phyloP scores from a whole-genome alignment of 176 grass and related monocot species.

The Zea luxurians region DNA sequence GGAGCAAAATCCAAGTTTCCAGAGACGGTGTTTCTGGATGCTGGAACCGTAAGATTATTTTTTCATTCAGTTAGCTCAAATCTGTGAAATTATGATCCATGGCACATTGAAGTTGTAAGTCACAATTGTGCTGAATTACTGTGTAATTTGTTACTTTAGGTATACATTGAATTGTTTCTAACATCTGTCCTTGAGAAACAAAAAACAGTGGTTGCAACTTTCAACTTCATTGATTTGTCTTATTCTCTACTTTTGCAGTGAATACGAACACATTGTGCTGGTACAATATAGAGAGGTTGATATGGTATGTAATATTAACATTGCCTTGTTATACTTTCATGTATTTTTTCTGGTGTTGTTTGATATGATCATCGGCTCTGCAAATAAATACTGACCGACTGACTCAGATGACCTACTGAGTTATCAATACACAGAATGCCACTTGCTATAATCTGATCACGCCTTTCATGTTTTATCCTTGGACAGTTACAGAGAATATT shows the following conservation, averaged over 20 bases:
- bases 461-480: not conserved
- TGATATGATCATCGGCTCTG: slow-evolving; percentile 19
- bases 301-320: slow-evolving; percentile 63
- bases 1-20: slow-evolving; percentile 87
- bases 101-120: not conserved
- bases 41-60: slow-evolving; percentile 75
- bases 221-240: slow-evolving; percentile 9
- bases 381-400: slow-evolving; percentile 19
- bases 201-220: slow-evolving; percentile 13
- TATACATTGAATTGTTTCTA: slow-evolving; percentile 16
- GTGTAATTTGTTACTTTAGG: slow-evolving; percentile 3
- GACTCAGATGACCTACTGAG: slow-evolving; percentile 13
- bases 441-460: not conserved
- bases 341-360: slow-evolving; percentile 18
- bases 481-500: slow-evolving; percentile 9
- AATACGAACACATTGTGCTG: slow-evolving; percentile 88
- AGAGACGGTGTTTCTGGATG: slow-evolving; percentile 95
- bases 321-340: slow-evolving; percentile 28
- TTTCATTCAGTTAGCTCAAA: slow-evolving; percentile 35
- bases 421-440: not conserved
- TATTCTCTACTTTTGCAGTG: slow-evolving; percentile 57
- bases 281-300: slow-evolving; percentile 91
- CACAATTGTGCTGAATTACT: slow-evolving; percentile 24
- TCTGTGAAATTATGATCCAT: slow-evolving; percentile 13
- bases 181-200: not conserved